Conservation (phyloP, 345 rosid species). For the Hevea brasiliensis region DNA sequence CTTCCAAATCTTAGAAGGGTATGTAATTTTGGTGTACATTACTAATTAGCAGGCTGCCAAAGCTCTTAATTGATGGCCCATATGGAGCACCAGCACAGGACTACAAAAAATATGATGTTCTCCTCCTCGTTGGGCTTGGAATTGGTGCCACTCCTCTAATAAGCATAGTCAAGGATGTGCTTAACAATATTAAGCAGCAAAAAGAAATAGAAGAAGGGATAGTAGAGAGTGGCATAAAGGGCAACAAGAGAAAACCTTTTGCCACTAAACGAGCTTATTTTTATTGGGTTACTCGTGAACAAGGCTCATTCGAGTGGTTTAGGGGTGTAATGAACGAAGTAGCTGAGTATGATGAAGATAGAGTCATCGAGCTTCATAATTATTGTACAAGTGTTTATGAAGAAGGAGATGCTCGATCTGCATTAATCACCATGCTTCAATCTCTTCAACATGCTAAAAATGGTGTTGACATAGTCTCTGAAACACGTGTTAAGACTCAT, state of each 20-base stretch:
- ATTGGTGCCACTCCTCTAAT: constrained; percentile 82
- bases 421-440: constrained; percentile 74
- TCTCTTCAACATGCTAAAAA: constrained; percentile 69
- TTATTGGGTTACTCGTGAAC: constrained; percentile 85
- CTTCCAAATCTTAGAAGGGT: background rate
- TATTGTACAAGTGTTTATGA: constrained; percentile 74
- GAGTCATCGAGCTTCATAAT: constrained; percentile 67
- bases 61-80: constrained; percentile 69
- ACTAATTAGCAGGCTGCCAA: constrained; percentile 56
- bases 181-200: constrained; percentile 70
- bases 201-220: constrained; percentile 46
- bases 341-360: constrained; percentile 57
- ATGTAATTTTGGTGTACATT: background rate
- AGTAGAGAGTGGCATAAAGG: constrained; percentile 21
- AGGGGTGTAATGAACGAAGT: constrained; percentile 73
- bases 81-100: constrained; percentile 89
- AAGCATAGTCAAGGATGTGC: constrained; percentile 74
- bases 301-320: constrained; percentile 84
- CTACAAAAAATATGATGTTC: constrained; percentile 70
- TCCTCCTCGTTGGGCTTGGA: constrained; percentile 77
- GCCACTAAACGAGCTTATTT: constrained; percentile 67
- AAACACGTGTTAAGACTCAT: constrained; percentile 61
- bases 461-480: constrained; percentile 69
- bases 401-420: constrained; percentile 88
- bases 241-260: constrained; percentile 39